A percentile compares a stretch with the other conserved stretches of the same genome.
Conservation (phyloP, 2,329 filamentous ascomycete genomes). For the Fonsecaea multimorphosa region DNA sequence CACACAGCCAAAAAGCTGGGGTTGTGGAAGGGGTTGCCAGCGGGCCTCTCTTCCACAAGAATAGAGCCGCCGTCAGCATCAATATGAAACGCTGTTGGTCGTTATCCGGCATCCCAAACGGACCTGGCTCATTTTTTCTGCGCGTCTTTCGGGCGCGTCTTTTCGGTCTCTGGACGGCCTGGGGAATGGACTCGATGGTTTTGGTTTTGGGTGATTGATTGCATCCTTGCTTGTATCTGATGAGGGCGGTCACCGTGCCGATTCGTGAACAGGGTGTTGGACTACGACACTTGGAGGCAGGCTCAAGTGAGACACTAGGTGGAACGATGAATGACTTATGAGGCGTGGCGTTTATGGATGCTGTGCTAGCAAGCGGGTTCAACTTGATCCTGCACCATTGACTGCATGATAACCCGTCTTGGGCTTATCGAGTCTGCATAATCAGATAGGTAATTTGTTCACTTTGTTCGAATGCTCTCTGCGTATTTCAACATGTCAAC, state of each 20-base stretch:
- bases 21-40: background rate
- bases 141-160: background rate
- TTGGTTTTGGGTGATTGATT: background rate
- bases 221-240: background rate
- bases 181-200: background rate
- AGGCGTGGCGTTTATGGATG: background rate
- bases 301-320: background rate
- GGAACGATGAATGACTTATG: background rate
- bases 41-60: background rate
- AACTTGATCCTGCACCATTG: background rate
- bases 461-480: background rate
- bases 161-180: background rate
- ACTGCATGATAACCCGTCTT: background rate
- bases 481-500: background rate
- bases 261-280: background rate
- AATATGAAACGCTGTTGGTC: background rate
- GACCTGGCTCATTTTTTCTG: background rate
- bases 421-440: background rate
- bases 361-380: background rate
- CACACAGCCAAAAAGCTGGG: background rate
- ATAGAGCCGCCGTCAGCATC: background rate
- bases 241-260: background rate
- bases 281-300: background rate
- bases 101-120: background rate
- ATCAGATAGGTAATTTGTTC: background rate